A percentile compares a stretch with the other conserved stretches of the same genome.
phyloP scores from a whole-genome alignment of 208 protist species.

The Acanthamoeba castellanii region DNA sequence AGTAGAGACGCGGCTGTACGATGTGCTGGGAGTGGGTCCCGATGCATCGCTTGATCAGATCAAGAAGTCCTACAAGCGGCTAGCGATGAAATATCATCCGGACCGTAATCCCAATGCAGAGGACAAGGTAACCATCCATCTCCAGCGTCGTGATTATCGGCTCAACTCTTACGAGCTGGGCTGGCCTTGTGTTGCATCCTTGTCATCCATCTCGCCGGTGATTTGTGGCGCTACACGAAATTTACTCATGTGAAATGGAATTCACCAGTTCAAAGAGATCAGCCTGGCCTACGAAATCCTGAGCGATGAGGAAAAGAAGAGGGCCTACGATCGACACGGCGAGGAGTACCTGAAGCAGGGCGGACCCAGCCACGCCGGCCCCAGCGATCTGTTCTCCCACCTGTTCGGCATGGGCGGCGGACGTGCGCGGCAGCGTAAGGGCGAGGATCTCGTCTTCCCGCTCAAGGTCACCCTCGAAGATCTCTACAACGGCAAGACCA shows the following conservation, averaged over 20 bases:
- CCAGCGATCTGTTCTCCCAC: conserved; percentile 37
- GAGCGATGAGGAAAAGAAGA: conserved; percentile 96
- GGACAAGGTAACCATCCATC: conserved; percentile 36
- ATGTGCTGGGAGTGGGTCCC: conserved; percentile 91
- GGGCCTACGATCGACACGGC: conserved; percentile 98
- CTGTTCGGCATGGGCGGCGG: conserved; percentile 52
- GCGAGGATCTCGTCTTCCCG: conserved; percentile 96
- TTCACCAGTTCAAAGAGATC: conserved; percentile 94
- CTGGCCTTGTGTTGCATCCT: not conserved
- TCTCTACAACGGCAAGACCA: conserved; percentile 98
- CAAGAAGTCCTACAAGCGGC: conserved; percentile 94
- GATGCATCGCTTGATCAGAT: conserved; percentile 92
- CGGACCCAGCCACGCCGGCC: not conserved
- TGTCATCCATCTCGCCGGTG: too few relatives aligned
- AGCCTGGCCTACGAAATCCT: conserved; percentile 98
- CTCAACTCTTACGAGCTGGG: not conserved
- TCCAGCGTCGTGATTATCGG: too few relatives aligned
- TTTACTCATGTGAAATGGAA: not conserved
- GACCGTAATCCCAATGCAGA: conserved; percentile 92
- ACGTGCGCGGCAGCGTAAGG: conserved; percentile 72
- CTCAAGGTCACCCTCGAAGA: conserved; percentile 96
- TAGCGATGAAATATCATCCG: conserved; percentile 95
- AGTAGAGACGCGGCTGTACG: conserved; percentile 91
- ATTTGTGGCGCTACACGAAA: not conserved
- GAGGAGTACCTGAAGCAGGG: conserved; percentile 97